Evolutionary conservation across 1,139 yeast species (phyloP).

Genomic region (Geotrichum histeridarum): DNA sequence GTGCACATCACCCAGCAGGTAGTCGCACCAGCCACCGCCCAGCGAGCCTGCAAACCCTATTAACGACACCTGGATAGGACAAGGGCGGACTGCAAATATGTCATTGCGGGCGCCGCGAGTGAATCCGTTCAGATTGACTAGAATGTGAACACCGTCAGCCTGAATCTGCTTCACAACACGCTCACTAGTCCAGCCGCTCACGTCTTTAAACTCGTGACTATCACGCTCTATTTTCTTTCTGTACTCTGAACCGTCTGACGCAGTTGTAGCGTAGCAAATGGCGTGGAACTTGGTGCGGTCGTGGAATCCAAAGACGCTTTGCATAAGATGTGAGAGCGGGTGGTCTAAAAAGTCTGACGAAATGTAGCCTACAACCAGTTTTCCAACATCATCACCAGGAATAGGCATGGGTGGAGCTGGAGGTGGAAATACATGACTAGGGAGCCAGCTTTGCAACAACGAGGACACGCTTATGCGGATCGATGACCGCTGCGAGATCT

Average conservation of each 20-base stretch:
- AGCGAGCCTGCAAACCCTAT: slow-evolving; percentile 39
- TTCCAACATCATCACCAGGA: slow-evolving; percentile 19
- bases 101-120: slow-evolving; percentile 38
- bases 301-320: slow-evolving; percentile 36
- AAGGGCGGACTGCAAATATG: slow-evolving; percentile 35
- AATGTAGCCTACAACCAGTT: slow-evolving; percentile 34
- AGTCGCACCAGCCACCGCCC: slow-evolving; percentile 37
- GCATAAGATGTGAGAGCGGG: slow-evolving; percentile 38
- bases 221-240: slow-evolving; percentile 32
- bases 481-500: slow-evolving; percentile 33
- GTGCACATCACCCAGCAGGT: slow-evolving; percentile 31
- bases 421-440: slow-evolving; percentile 33
- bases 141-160: slow-evolving; percentile 34
- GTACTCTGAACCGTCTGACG: slow-evolving; percentile 33
- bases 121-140: slow-evolving; percentile 37
- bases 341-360: slow-evolving; percentile 37
- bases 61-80: slow-evolving; percentile 35
- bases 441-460: slow-evolving; percentile 31
- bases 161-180: slow-evolving; percentile 31
- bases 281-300: slow-evolving; percentile 28
- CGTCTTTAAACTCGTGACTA: slow-evolving; percentile 31
- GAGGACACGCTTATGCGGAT: slow-evolving; percentile 32
- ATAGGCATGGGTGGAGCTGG: slow-evolving; percentile 31
- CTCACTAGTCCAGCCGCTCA: slow-evolving; percentile 29
- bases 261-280: slow-evolving; percentile 34